Evolutionary conservation across 805 yeast species (phyloP), one percentile per base, ranked within the genome.

Genomic region (Ogataea siamensis): DNA sequence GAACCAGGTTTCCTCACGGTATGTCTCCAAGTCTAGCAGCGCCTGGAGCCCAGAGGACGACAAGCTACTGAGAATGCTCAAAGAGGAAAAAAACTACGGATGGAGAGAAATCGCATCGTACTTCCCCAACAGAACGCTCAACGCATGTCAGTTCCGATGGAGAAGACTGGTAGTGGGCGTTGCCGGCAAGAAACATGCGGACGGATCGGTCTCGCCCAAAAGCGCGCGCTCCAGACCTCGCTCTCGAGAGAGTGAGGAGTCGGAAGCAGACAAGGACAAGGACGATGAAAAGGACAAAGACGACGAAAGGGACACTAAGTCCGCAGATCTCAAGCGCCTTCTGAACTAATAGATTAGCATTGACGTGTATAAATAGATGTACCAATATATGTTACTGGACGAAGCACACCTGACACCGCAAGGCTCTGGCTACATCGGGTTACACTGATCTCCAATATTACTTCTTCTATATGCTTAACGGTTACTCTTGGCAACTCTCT

Each of bases 401-500:
- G 25, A 22, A 5, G 24, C 18, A 32, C 36, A 24, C 36, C 36
- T 18, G 25, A 11, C 12, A 22, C 25, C 25, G n/a, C n/a, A n/a
- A n/a, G n/a, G n/a, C n/a, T n/a, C n/a, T n/a, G n/a, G n/a, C n/a
- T n/a, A n/a, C n/a, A n/a, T n/a, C n/a, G 14, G 14, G 13, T 28
- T 20, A 23, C 18, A 22, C 13, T 26, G 14, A 27, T 19, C 37
- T 34, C 26, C 37, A 26, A 13, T 31, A 37, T 35, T 34, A 34
- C 25, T 22, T 22, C 23, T 33, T 31, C 37, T 35, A 31, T 29
- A 27, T 26, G 38, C 43, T 84, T 93, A 93, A 88, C 99, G 99
- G 96, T 93, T 93, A 73, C 99, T 91, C 80, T 93, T 93, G 72
- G 99, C 99, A 75, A 93, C 99, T 86, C 99, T 95, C 84, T 93